phyloP scores from a whole-genome alignment of 75 land plant genomes.

The Cupressus sempervirens region DNA sequence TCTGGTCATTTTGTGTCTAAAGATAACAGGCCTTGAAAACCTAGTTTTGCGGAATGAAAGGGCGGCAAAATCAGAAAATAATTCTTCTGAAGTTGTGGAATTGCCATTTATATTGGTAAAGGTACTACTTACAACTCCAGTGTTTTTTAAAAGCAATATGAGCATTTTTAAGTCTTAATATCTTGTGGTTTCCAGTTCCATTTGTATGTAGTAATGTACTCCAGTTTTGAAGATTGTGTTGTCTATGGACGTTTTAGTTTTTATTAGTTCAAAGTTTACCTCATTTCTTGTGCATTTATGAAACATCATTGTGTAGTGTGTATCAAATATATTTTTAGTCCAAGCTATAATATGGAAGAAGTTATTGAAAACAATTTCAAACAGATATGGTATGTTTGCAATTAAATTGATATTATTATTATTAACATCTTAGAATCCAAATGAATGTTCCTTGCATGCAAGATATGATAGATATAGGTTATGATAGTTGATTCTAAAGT shows the following conservation, averaged over 20 bases:
- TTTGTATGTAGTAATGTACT: background rate
- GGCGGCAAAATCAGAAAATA: conserved; percentile 20
- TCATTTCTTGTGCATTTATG: background rate
- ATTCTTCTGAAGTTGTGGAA: conserved; percentile 46
- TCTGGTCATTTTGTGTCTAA: conserved; percentile 9
- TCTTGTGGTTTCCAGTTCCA: background rate
- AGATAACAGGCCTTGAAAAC: conserved; percentile 54
- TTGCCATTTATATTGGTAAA: conserved; percentile 60
- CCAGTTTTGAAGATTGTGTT: background rate
- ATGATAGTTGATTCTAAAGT: too few species aligned
- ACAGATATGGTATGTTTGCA: too few species aligned
- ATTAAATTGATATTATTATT: too few species aligned
- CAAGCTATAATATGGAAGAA: too few species aligned
- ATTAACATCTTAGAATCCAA: too few species aligned
- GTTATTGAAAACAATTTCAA: too few species aligned
- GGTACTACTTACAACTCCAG: conserved; percentile 19
- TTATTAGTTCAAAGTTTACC: background rate
- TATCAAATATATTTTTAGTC: background rate
- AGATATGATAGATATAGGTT: too few species aligned
- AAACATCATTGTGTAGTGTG: background rate
- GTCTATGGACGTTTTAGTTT: background rate
- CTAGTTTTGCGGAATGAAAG: conserved; percentile 45
- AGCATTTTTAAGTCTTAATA: background rate
- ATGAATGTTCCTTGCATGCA: too few species aligned
- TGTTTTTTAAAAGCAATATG: background rate